A percentile compares a stretch with the other conserved stretches of the same genome.
phyloP scores from a whole-genome alignment of 163 green algal species.

The Chlamydomonas reinhardtii region DNA sequence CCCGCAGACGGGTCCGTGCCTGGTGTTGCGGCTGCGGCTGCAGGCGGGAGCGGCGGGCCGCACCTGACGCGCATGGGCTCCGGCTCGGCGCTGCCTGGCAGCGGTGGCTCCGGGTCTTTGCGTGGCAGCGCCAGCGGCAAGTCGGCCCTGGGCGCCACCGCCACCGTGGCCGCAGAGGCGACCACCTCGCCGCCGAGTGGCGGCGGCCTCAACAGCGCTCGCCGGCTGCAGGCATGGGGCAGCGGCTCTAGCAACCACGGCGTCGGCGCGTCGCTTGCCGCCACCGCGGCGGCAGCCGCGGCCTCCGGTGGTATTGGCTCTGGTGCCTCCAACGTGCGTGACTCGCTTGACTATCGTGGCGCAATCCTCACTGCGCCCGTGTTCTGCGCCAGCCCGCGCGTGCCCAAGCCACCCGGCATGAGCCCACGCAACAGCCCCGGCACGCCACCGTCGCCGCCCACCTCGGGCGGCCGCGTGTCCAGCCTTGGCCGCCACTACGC shows the following conservation, averaged over 20 bases:
- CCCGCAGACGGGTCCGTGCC: background rate
- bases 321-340: background rate
- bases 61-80: background rate
- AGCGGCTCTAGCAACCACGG: no score
- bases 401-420: background rate
- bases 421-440: slow-evolving; percentile 21
- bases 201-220: background rate
- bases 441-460: background rate
- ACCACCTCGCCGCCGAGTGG: background rate
- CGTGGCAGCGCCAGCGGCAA: background rate
- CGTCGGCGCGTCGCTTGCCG: background rate
- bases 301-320: no score
- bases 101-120: background rate
- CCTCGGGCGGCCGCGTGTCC: no score
- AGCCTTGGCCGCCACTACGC: no score
- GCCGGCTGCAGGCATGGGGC: background rate
- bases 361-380: background rate
- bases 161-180: no score
- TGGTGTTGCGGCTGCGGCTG: background rate
- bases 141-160: no score
- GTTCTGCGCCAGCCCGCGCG: background rate
- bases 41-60: background rate
- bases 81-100: background rate
- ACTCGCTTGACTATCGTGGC: slow-evolving; percentile 2
- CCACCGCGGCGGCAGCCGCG: background rate